Evolutionary conservation across 2,329 filamentous ascomycete species (phyloP), one percentile per base, ranked within the genome.

Genomic region (Diaporthe sp.): DNA sequence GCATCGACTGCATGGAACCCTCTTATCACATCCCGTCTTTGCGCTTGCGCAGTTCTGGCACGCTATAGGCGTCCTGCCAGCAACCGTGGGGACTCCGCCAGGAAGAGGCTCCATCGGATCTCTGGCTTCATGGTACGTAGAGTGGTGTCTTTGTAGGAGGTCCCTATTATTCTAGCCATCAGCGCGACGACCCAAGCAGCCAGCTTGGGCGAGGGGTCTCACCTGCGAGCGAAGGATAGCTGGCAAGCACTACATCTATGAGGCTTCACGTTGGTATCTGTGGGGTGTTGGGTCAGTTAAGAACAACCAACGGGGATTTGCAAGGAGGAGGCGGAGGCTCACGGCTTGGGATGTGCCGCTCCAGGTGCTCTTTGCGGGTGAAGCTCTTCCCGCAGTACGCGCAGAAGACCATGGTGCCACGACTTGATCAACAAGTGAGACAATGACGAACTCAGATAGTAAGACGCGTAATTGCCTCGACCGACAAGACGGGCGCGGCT

Each of bases 251-350:
- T 82, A 76, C 88, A 90, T 51, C 85, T 83, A 77, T 89, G 84
- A 15, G 88, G 88, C 78, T 89, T 89, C 55, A 89, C 86, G 77
- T 89, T 88, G 73, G 88, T 90, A 75, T 90, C 88, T 90, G 47
- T 55, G 37, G 35, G 32, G 44, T 22, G 32, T 17, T 3, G 44
- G 19, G 73, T 79, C 47, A 80, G 77, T 71, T 50, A 53, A 22
- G 30, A 70, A 42, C 4, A 47, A 12, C 7, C 27, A n/a, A 10
- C 39, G 39, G 50, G 37, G 35, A 53, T 12, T 56, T 65, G 39
- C 8, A n/a, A 27, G 17, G n/a, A 17, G 25, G 22, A 13, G 25
- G 19, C 10, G 44, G 6, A 65, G 66, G 81, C 87, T 82, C 79
- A 89, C 88, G 88, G 71, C 79, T 87, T 13, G 87, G 87, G 53